Base-by-base conservation (phyloP, 371 early-diverging fungal species). In the Mortierella sp. region DNA sequence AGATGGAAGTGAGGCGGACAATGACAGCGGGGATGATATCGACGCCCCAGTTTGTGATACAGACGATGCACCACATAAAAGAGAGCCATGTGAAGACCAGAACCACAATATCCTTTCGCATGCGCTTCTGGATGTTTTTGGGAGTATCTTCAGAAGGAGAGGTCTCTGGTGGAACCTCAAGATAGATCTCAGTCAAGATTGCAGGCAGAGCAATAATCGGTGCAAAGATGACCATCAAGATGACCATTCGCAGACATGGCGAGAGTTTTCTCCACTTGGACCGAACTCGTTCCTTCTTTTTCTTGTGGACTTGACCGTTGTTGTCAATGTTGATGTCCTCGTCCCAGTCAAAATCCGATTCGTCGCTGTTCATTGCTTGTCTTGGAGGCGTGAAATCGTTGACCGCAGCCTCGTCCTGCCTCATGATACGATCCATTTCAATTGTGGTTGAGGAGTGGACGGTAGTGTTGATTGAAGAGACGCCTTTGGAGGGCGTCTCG, bases 271-370 rank as follows among this genome's bases (percentile, higher is more conserved):
- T 62, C 80, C 80, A 79, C 4, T 65, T 67, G 25, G 77, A 72
- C 12, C 66, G 68, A 14, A 43, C 9, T 19, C 30, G 57, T 19
- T 57, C 30, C 21, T 66, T 66, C 23, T 60, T 65, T 14, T 51
- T 48, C 21, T 62, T 57, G 57, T 58, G 70, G 44, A 66, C 52
- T 21, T 72, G 72, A 18, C 73, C 67, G 25, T 70, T 53, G 9
- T 79, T 55, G n/a, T 79, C 80, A 50, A 79, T 66, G 44, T 72
- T 73, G 57, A 79, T 57, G 37, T 79, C 80, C 57, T 70, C 80
- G 19, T 79, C 80, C 80, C 80, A 79, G 61, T 79, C 80, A 67
- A 79, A 79, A 57, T 79, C 74, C 12, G 74, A 73, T 23, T 70
- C 74, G 48, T 79, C 80, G 64, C 70, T 73, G 28, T 67, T 67